Evolutionary conservation across 768 basidiomycete species (phyloP), one percentile per base, ranked within the genome.

Genomic region (Pisolithus marmoratus): DNA sequence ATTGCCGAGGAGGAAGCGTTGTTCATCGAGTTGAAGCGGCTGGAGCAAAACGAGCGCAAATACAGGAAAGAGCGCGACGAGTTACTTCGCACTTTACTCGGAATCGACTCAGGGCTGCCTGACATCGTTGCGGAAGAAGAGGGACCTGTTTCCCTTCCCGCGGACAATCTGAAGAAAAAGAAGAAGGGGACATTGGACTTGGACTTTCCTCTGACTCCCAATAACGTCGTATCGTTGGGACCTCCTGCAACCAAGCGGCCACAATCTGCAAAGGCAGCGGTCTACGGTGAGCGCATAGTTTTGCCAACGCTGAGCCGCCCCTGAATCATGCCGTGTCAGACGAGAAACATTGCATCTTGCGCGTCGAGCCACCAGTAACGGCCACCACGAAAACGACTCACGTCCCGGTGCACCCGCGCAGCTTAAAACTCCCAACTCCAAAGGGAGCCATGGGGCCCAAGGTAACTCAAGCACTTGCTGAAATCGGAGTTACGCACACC

Each of bases 1-100:
- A 85, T 95, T 41, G 87, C 85, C 17, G 94, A 99, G 65, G 96
- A 98, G 74, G 94, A 97, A 60, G 88, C 91, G 8, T 75, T 99
- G 3, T 97, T 90, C 69, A 72, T 97, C 55, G 93, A 97, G 67
- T 79, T 95, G 46, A 94, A 94, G 63, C 83, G 91, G n/a, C 77
- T 99, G 46, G 94, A 97, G 65, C 95, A 97, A 70, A 90, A 79
- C 54, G 94, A 96, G 64, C 79, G 87, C 29, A 79, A 78, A 49
- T 97, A 94, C 74, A 88, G 87, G 70, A 83, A 82, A 57, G 93
- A 96, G 19, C 76, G 94, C 17, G 92, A 96, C 51, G 90, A 91
- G 41, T 78, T 97, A 23, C 75, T 97, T 54, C 80, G 89, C 27
- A 88, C 84, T 0, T 70, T 96, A 14, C 82, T 85, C 23, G 94